Conservation (phyloP, 2,329 filamentous ascomycete species). For the Pseudopithomyces maydicus region DNA sequence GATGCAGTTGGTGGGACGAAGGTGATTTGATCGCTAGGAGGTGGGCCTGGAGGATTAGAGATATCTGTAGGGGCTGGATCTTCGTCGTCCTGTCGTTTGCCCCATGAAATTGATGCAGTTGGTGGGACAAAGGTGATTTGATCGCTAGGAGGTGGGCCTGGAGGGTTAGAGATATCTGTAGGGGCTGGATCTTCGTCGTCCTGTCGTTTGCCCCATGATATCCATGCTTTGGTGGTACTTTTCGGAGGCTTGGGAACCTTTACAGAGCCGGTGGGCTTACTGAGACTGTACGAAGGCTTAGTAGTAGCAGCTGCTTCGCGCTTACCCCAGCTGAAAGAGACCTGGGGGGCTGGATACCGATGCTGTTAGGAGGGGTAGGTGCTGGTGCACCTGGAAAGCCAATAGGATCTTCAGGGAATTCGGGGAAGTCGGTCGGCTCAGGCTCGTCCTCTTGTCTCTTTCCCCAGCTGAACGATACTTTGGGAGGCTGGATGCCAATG, state of each 20-base stretch:
- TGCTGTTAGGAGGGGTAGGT: conserved; percentile 1
- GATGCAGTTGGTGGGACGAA: conserved; percentile 2
- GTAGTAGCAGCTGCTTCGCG: not conserved
- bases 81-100: conserved; percentile 15
- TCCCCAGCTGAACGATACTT: conserved; percentile 13
- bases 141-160: conserved; percentile 1
- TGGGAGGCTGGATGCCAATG: conserved; percentile 14
- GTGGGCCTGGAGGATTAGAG: not conserved
- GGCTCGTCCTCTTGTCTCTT: conserved; percentile 8
- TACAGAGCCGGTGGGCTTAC: not conserved
- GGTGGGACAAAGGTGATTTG: conserved; percentile 5
- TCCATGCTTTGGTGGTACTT: conserved; percentile 2
- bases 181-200: not conserved
- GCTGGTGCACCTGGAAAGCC: not conserved
- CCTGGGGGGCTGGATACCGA: conserved; percentile 12
- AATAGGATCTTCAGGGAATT: not conserved
- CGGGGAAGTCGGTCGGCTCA: not conserved
- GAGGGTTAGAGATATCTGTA: conserved; percentile 1
- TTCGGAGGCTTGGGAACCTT: conserved; percentile 8
- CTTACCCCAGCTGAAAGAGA: conserved; percentile 14
- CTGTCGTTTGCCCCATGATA: conserved; percentile 20
- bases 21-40: conserved; percentile 7
- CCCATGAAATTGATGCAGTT: conserved; percentile 17
- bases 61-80: not conserved
- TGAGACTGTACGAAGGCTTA: not conserved